A percentile compares a stretch with the other conserved stretches of the same genome.
Conservation (phyloP, 441 rosid genomes). For the Capsella rubella region DNA sequence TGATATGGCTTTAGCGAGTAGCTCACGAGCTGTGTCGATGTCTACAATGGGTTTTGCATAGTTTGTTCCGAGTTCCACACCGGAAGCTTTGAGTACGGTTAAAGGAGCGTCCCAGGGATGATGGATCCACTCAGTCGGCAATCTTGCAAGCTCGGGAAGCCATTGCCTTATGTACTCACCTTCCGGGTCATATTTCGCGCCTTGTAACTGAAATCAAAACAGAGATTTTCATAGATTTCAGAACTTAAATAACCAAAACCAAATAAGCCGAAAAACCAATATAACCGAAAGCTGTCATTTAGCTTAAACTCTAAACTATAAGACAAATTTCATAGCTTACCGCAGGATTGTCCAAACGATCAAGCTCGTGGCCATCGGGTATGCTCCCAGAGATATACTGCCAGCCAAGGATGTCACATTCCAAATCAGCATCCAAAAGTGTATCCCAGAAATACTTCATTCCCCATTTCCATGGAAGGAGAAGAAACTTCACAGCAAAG, state of each 20-base stretch:
- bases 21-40: slow-evolving; percentile 71
- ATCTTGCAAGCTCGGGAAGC: slow-evolving; percentile 91
- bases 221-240: slow-evolving; percentile 17
- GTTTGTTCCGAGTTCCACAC: slow-evolving; percentile 84
- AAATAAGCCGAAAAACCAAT: neutral
- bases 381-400: slow-evolving; percentile 94
- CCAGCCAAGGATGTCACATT: slow-evolving; percentile 91
- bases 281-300: neutral
- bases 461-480: slow-evolving; percentile 97
- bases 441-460: slow-evolving; percentile 98
- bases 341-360: slow-evolving; percentile 86
- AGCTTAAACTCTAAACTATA: slow-evolving; percentile 13
- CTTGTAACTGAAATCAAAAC: slow-evolving; percentile 69
- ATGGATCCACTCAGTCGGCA: slow-evolving; percentile 93
- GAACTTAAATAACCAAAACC: neutral
- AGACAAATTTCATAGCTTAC: slow-evolving; percentile 45
- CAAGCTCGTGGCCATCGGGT: slow-evolving; percentile 92
- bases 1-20: slow-evolving; percentile 69
- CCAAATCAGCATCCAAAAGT: slow-evolving; percentile 89
- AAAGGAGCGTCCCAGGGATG: slow-evolving; percentile 91
- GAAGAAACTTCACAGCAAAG: slow-evolving; percentile 85
- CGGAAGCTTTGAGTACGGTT: slow-evolving; percentile 69
- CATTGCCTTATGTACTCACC: slow-evolving; percentile 90
- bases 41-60: slow-evolving; percentile 81
- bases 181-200: slow-evolving; percentile 76